Base-by-base conservation (phyloP, 1,139 yeast species). In the Pneumocystis wakefieldiae region DNA sequence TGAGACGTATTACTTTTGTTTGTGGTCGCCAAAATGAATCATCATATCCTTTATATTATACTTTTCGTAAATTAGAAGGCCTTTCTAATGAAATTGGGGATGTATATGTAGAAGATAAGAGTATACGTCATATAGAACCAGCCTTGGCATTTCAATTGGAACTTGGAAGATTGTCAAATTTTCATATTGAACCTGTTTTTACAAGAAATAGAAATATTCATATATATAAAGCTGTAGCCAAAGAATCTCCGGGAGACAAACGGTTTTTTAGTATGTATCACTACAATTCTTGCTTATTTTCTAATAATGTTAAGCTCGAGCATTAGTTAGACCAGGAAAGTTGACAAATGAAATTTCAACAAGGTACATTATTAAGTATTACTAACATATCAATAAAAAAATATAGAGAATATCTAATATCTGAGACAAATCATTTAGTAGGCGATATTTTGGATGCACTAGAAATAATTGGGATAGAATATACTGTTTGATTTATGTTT, bases 141-240 rank as follows among this genome's bases (percentile, higher is more conserved):
- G 97, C 98, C 59, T 80, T 92, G 72, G 98, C 98, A 64, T 92
- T 85, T 86, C 98, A 92, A 78, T 81, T 92, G 71, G 98, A 92
- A 77, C 81, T 92, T 69, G 95, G 90, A 72, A 85, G 97, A 78
- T 81, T 92, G 76, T 88, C 95, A 61, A 94, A 92, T 78, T 92
- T 92, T 77, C 85, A 88, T 76, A 89, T 92, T 76, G 89, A 86
- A 74, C 97, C 97, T 61, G 88, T 92, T 65, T 88, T 89, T 78
- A 89, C 97, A 66, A 97, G 91, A 75, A 92, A 94, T 80, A 86
- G 97, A 79, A 91, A 92, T 77, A 88, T 92, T 69, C 98, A 92
- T 73, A 97, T 92, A 64, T 92, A 92, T 72, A 96, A 91, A 78
- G 98, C 97, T 59, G 83, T 87, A 69, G 97, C 97, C 68, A 90